phyloP scores from a whole-genome alignment of 2,329 filamentous ascomycete species.

The Ascochyta lentis region DNA sequence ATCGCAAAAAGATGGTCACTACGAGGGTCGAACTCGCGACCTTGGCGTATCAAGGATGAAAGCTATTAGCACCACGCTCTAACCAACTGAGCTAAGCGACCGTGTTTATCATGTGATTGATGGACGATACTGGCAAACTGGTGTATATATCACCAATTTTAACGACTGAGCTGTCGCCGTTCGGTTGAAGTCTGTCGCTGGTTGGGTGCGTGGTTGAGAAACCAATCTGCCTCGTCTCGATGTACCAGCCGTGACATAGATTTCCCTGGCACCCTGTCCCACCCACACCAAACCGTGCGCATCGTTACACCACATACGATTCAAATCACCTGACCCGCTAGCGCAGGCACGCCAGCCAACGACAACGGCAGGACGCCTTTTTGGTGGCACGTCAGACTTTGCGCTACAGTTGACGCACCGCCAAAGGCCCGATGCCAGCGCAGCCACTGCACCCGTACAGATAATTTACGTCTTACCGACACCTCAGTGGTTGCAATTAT shows the following conservation, averaged over 20 bases:
- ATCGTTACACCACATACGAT: slow-evolving; percentile 16
- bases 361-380: slow-evolving; percentile 13
- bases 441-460: slow-evolving; percentile 4
- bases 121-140: fast-evolving
- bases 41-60: slow-evolving; percentile 22
- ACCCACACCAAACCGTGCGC: slow-evolving; percentile 10
- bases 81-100: slow-evolving; percentile 26
- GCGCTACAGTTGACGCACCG: slow-evolving; percentile 18
- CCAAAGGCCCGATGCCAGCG: slow-evolving; percentile 12
- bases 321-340: slow-evolving; percentile 20
- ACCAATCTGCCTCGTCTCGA: too few species aligned
- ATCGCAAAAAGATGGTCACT: slow-evolving; percentile 17
- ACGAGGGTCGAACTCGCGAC: slow-evolving; percentile 26
- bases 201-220: too few species aligned
- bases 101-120: slow-evolving; percentile 1
- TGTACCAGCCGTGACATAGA: neutral
- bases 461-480: neutral
- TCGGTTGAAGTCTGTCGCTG: too few species aligned
- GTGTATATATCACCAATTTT: too few species aligned
- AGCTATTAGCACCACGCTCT: slow-evolving; percentile 26
- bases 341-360: slow-evolving; percentile 18
- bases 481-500: slow-evolving; percentile 10
- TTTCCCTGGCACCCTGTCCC: neutral
- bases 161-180: too few species aligned
- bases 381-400: slow-evolving; percentile 16